Conservation (phyloP, 495 filamentous ascomycete species). For the Penicillium bialowiezense region DNA sequence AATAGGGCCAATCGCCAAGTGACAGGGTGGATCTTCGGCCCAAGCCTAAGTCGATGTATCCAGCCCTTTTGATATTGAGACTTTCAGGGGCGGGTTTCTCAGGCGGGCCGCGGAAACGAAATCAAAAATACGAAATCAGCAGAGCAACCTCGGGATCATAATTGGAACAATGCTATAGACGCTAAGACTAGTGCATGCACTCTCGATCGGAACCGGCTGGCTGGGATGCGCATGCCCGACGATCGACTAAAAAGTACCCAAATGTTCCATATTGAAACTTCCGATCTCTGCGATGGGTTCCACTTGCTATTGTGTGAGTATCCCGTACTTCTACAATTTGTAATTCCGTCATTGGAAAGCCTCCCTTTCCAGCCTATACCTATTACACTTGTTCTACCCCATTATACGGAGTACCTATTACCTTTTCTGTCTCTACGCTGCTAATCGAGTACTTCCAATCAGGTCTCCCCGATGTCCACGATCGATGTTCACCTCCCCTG, state of each 20-base stretch:
- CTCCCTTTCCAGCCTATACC: not conserved
- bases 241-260: not conserved
- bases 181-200: not conserved
- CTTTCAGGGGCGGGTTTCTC: not conserved
- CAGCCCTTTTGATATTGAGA: not conserved
- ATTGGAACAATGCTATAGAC: not conserved
- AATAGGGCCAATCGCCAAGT: not conserved
- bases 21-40: not conserved
- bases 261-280: not conserved
- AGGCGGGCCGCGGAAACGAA: not conserved
- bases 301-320: too few relatives aligned
- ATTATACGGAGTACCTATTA: too few relatives aligned
- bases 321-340: not conserved
- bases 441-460: slow-evolving; percentile 4
- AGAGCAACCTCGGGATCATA: not conserved
- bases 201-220: slow-evolving; percentile 11
- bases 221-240: slow-evolving; percentile 15
- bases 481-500: slow-evolving; percentile 4
- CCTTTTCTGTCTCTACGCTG: too few relatives aligned
- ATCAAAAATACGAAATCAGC: not conserved
- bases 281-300: not conserved
- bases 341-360: too few relatives aligned
- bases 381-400: too few relatives aligned
- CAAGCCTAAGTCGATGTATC: slow-evolving; percentile 6
- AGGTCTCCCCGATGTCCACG: slow-evolving; percentile 2